Base-by-base conservation (phyloP, 148 eudicot species). In the Cornus controversa region DNA sequence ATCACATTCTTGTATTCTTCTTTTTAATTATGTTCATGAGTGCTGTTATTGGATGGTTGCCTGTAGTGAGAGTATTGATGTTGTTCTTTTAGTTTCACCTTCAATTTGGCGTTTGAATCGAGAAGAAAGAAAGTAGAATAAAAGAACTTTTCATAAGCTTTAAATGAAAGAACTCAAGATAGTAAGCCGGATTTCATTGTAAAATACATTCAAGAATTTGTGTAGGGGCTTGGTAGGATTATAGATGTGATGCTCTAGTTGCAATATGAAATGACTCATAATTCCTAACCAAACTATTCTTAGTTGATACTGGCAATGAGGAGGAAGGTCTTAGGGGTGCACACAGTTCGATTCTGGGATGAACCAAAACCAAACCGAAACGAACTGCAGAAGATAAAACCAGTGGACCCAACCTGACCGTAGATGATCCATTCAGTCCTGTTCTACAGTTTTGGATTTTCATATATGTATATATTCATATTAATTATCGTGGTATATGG, bases 211-310 rank as follows among this genome's bases (percentile, higher is more conserved):
- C 66, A 72, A 47, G 25, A 29, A 28, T 31, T 6, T 45, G 60
- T 20, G 22, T 57, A 26, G 26, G 42, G 42, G 28, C 22, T 23
- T 26, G 50, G n/a, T 5, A 31, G 22, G 47, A 22, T 60, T 31
- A n/a, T 53, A 58, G 5, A 36, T 60, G 22, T 34, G 34, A 58
- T 67, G 15, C 66, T 27, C 28, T 34, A 60, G 29, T 36, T 73
- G 37, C 50, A n/a, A 15, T 10, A 72, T 31, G 65, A 11, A 47
- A 25, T 47, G 75, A 71, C 8, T 74, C n/a, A 62, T 60, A 14
- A 34, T 37, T 74, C 76, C 24, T 47, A 62, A 40, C 6, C 68
- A 73, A 47, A 22, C 65, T 72, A 31, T 71, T 71, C 63, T 24
- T 54, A 6, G 31, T 23, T 5, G 25, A 16, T 27, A 13, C 14